A percentile compares a stretch with the other conserved stretches of the same genome.
phyloP scores from a whole-genome alignment of 768 basidiomycete genomes.

The Lentinula detonsa region DNA sequence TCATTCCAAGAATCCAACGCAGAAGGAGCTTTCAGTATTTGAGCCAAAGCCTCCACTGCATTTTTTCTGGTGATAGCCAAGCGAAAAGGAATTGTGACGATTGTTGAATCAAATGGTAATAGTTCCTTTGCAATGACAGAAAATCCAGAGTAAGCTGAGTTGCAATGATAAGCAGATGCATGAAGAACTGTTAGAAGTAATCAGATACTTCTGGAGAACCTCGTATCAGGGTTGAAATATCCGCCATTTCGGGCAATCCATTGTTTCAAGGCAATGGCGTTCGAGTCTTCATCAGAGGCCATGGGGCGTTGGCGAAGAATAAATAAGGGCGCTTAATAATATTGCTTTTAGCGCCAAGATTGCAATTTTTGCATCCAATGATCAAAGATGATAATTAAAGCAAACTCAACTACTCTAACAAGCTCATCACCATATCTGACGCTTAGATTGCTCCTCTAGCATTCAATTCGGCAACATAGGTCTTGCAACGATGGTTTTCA shows the following conservation, averaged over 20 bases:
- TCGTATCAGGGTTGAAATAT: neutral
- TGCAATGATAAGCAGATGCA: neutral
- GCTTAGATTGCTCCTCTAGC: too few species aligned
- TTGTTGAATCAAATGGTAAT: slow-evolving; percentile 43
- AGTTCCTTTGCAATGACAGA: slow-evolving; percentile 41
- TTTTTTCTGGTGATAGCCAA: slow-evolving; percentile 56
- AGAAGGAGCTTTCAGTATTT: slow-evolving; percentile 25
- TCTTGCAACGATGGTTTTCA: too few species aligned
- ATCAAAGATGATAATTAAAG: too few species aligned
- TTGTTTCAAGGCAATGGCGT: neutral
- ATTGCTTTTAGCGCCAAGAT: too few species aligned
- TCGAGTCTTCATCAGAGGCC: neutral
- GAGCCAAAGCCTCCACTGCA: slow-evolving; percentile 36
- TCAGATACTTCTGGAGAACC: neutral
- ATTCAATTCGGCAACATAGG: too few species aligned
- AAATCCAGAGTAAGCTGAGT: slow-evolving; percentile 36
- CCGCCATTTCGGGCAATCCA: neutral
- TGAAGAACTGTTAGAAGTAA: neutral
- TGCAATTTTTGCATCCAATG: too few species aligned
- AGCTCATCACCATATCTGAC: too few species aligned
- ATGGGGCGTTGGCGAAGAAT: neutral
- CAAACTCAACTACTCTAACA: too few species aligned
- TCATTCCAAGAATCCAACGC: slow-evolving; percentile 42
- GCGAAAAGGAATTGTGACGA: slow-evolving; percentile 64
- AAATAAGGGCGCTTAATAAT: neutral